phyloP scores from a whole-genome alignment of 495 filamentous ascomycete genomes.

The Tuber melanosporum region DNA sequence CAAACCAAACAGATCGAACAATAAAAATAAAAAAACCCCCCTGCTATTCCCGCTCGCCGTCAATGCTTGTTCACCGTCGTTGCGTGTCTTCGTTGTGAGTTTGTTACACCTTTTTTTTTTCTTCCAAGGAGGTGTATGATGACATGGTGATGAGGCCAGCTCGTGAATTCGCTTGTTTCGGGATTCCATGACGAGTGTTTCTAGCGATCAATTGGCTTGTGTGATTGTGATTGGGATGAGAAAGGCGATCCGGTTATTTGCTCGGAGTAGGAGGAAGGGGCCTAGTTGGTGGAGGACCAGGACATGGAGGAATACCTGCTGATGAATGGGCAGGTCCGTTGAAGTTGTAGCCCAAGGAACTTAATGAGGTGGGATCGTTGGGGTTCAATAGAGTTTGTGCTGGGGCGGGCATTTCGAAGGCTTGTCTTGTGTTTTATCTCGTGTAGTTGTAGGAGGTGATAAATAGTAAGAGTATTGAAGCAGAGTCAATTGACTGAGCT shows the following conservation, averaged over 20 bases:
- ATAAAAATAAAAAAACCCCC: neutral
- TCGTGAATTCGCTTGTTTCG: neutral
- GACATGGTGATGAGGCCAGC: neutral
- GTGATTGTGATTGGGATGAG: slow-evolving; percentile 10
- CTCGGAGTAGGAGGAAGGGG: slow-evolving; percentile 41
- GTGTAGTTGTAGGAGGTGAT: neutral
- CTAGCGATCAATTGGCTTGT: neutral
- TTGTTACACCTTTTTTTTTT: neutral
- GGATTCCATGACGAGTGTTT: neutral
- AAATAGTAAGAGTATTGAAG: slow-evolving; percentile 1
- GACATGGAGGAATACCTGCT: slow-evolving; percentile 33
- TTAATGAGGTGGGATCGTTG: slow-evolving; percentile 41
- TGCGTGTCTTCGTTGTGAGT: neutral
- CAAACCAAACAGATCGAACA: neutral
- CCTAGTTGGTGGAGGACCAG: slow-evolving; percentile 41
- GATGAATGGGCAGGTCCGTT: slow-evolving; percentile 40
- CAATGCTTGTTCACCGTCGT: neutral
- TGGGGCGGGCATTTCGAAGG: slow-evolving; percentile 40
- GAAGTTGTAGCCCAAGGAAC: slow-evolving; percentile 43
- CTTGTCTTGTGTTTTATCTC: slow-evolving; percentile 4
- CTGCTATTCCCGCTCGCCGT: slow-evolving; percentile 3
- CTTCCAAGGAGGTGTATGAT: neutral
- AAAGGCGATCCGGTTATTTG: slow-evolving; percentile 20
- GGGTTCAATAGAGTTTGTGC: slow-evolving; percentile 41
- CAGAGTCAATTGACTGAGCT: slow-evolving; percentile 19